Conservation (phyloP, 192 early-diverging fungal species). For the Gonapodya sp. region DNA sequence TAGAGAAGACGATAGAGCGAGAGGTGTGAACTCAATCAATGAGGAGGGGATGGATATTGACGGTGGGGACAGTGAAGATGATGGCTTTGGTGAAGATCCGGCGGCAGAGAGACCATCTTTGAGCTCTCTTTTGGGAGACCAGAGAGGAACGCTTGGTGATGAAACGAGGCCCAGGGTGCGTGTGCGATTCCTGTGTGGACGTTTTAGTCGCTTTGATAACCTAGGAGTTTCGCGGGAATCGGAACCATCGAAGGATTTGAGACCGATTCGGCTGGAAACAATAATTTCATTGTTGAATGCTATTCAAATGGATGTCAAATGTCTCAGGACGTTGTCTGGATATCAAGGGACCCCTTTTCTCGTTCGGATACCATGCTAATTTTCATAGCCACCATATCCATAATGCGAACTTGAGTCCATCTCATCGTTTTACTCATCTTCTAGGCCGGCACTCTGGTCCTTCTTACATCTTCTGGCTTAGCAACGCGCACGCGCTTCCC, state of each 20-base stretch:
- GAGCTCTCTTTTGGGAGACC: not conserved
- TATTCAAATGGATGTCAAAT: too few species aligned
- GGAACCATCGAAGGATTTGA: not conserved
- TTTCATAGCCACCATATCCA: not conserved
- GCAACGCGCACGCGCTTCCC: not conserved
- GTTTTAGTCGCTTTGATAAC: too few species aligned
- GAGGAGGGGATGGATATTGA: not conserved
- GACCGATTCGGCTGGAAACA: not conserved
- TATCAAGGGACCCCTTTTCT: too few species aligned
- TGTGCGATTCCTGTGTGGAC: not conserved
- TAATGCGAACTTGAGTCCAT: not conserved
- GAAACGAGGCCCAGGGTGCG: not conserved
- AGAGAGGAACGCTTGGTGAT: not conserved
- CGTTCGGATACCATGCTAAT: too few species aligned
- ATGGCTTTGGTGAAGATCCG: not conserved
- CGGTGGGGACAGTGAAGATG: not conserved
- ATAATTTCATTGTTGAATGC: too few species aligned
- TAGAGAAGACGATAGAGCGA: not conserved
- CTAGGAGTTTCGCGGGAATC: not conserved
- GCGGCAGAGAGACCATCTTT: not conserved
- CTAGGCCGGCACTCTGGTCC: not conserved
- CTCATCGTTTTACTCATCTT: too few species aligned
- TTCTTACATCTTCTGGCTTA: not conserved
- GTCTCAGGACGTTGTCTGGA: too few species aligned
- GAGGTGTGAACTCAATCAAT: not conserved